These are phyloP conservation scores for Pseudogymnoascus sp. DNA, from an alignment of 2,329 filamentous ascomycete genomes.

Conservation along the genomic window DNA sequence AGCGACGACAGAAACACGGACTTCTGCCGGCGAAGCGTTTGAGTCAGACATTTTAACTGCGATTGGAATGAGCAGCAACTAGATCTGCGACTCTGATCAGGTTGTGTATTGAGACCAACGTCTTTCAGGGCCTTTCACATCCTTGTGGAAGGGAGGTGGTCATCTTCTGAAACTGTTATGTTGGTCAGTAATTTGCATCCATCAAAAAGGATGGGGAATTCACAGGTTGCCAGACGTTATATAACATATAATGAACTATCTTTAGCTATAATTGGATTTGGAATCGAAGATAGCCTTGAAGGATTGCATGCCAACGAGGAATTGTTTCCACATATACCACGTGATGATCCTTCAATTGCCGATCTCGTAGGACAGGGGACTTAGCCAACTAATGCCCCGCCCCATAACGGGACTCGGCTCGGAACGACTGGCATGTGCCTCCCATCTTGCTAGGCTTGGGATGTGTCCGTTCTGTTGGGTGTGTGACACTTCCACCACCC, in stretches of 20 bases:
- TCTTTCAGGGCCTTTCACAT: not conserved
- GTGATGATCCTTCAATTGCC: not conserved
- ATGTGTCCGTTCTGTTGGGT: not conserved
- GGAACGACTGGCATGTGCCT: not conserved
- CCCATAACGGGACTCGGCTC: not conserved
- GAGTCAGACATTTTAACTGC: not conserved
- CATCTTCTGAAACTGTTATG: not conserved
- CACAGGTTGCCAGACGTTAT: not conserved
- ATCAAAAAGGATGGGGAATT: not conserved
- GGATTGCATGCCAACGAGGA: not conserved
- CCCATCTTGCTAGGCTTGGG: not conserved
- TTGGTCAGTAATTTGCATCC: not conserved
- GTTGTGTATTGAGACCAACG: not conserved
- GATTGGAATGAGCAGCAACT: not conserved
- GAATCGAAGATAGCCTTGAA: too few relatives aligned
- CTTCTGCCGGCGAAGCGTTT: not conserved
- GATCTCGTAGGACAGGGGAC: not conserved
- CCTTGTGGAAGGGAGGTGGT: not conserved
- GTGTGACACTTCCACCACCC: not conserved
- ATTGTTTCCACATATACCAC: not conserved
- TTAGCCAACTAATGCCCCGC: not conserved
- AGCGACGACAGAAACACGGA: slow-evolving; percentile 22
- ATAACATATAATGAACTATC: not conserved
- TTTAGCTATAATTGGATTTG: not conserved
- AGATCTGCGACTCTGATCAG: not conserved